phyloP scores from a whole-genome alignment of 768 basidiomycete genomes.

The Leccinum obscurum region DNA sequence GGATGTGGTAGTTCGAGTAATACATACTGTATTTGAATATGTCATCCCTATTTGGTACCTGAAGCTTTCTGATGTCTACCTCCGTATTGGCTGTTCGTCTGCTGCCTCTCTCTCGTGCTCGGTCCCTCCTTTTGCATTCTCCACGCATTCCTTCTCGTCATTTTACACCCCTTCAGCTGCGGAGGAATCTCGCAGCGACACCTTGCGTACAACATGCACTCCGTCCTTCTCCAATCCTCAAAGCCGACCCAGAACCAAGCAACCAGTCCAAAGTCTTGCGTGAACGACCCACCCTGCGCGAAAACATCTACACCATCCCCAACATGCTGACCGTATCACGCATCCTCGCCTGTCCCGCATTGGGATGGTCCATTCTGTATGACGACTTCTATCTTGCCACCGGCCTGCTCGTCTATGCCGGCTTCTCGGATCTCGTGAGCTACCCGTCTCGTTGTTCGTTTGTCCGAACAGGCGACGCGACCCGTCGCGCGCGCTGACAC shows the following conservation, averaged over 20 bases:
- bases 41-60: constrained; percentile 11
- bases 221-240: constrained; percentile 10
- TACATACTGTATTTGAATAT: neutral
- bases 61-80: constrained; percentile 13
- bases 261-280: constrained; percentile 6
- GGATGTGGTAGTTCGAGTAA: neutral
- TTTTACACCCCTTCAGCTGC: neutral
- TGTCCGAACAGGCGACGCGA: constrained; percentile 4
- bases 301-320: constrained; percentile 94
- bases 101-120: constrained; percentile 11
- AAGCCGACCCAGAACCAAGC: constrained; percentile 5
- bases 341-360: constrained; percentile 83
- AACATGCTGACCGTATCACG: constrained; percentile 88
- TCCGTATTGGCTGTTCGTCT: constrained; percentile 1
- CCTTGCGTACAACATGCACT: constrained; percentile 9
- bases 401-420: constrained; percentile 82
- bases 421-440: constrained; percentile 88
- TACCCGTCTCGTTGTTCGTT: neutral
- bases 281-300: constrained; percentile 46
- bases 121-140: neutral
- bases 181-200: constrained; percentile 18
- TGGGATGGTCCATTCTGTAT: constrained; percentile 88
- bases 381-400: constrained; percentile 82
- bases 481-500: neutral
- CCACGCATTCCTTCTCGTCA: neutral